Evolutionary conservation across 2,329 filamentous ascomycete species (phyloP), one percentile per base, ranked within the genome.

Genomic region (Clarireedia hainanense): DNA sequence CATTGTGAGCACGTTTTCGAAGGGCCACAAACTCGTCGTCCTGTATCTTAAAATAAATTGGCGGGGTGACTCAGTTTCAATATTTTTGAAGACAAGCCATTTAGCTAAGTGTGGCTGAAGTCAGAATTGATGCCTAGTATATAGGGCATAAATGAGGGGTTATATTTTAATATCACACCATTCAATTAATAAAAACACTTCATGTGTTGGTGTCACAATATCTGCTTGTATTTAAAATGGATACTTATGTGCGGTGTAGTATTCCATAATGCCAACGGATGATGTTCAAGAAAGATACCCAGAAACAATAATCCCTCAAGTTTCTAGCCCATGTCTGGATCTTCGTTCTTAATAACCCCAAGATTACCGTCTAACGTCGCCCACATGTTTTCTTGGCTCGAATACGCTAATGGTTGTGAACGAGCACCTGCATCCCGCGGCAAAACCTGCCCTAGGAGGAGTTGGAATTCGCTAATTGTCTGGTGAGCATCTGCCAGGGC

Each of bases 401-500:
- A 47, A n/a, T 27, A 40, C n/a, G 49, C 52, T 23, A 47, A 34
- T 10, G 47, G 20, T 30, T 53, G 10, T 34, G 17, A 53, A 15
- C 55, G 48, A 3, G 43, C 34, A 15, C 48, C 40, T 27, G 6
- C 45, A 37, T 47, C 47, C 23, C 20, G 42, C 14, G 54, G 45
- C 10, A 23, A 27, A 23, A 56, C 51, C 37, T 58, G 36, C 0
- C 78, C 76, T 7, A 83, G 65, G 6, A 84, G 69, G 40, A 69
- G 66, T 50, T 78, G 72, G 10, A 81, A 73, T 47, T 80, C 73
- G n/a, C 70, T 69, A 3, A 86, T 63, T 1, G 71, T 70, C 50
- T 73, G 69, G 65, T 78, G 76, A 12, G 79, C 77, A 17, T 73
- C 73, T 55, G 81, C 78, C 20, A 85, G 68, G 2, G 79, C 78